Base-by-base conservation (phyloP, 805 yeast genomes). In the Cyberlindnera petersonii region DNA sequence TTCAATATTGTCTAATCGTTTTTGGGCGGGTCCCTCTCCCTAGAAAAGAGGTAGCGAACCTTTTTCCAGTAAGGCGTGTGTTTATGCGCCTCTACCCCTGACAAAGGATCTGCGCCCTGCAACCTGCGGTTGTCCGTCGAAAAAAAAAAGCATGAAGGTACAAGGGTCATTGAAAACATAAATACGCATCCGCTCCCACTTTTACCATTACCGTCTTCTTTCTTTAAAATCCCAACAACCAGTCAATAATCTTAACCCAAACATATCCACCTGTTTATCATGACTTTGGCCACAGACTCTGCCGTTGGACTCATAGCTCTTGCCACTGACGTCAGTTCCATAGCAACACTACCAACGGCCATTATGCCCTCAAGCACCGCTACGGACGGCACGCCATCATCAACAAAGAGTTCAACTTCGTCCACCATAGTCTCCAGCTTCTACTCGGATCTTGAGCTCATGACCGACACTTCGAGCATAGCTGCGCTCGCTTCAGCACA, bases 381-480 rank as follows among this genome's bases (percentile, higher is more conserved):
- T 16, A 19, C 37, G 9, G 24, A 28, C 15, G n/a, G 30, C 17
- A 36, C 33, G n/a, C 28, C 26, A 4, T 16, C 42, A 18, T 21
- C 41, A 18, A 11, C 40, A 3, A 33, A 31, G 9, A 23, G 38
- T 2, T 19, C 46, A 6, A 23, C 44, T 1, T 14, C 33, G 5
- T 17, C 31, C 4, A 20, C 39, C n/a, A 17, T 46, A 5, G 36
- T 37, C 14, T 43, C 48, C 3, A 40, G 46, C 19, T 52, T 52
- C 44, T 52, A 51, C 39, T 43, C 57, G 3, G 37, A 48, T 24
- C 37, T 51, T 11, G 40, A 44, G 14, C 39, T 24, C 17, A 34
- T 50, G 11, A 51, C 55, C n/a, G 55, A 50, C 33, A 32, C 47
- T 4, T 47, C 44, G 20, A 43, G 35, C 13, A 37, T 42, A 15